These are phyloP conservation scores for Alternaria sp. DNA, from an alignment of 2,329 filamentous ascomycete genomes.

Conservation along the genomic window DNA sequence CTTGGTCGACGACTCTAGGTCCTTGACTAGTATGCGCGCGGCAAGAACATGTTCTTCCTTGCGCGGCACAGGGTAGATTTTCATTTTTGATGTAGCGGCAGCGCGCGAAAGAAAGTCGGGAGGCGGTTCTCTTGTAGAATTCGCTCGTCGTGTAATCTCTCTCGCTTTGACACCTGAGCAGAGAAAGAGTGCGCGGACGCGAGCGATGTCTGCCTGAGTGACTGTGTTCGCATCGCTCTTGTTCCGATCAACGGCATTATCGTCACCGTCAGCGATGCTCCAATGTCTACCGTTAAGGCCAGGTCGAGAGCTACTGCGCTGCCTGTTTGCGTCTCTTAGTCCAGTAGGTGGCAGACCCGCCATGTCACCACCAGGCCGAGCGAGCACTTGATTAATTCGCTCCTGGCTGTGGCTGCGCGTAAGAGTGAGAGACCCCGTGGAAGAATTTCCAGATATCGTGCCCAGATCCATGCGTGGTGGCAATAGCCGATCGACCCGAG, in stretches of 20 bases:
- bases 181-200: conserved; percentile 78
- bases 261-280: conserved; percentile 63
- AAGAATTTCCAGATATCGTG: conserved; percentile 35
- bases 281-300: conserved; percentile 60
- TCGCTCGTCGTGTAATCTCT: conserved; percentile 75
- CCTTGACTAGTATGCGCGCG: conserved; percentile 59
- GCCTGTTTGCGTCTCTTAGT: conserved; percentile 33
- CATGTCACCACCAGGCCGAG: conserved; percentile 41
- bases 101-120: conserved; percentile 51
- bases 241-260: conserved; percentile 46
- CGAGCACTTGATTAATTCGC: conserved; percentile 44
- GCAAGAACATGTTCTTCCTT: conserved; percentile 65
- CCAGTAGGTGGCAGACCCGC: conserved; percentile 41
- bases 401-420: conserved; percentile 35
- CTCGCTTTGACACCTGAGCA: conserved; percentile 90
- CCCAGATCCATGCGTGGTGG: conserved; percentile 61
- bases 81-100: conserved; percentile 54
- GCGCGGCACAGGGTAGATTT: conserved; percentile 57
- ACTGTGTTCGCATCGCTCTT: conserved; percentile 26
- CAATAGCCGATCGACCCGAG: conserved; percentile 56
- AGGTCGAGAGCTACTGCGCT: conserved; percentile 45
- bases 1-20: conserved; percentile 57
- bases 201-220: conserved; percentile 75
- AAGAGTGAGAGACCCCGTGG: conserved; percentile 32
- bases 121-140: conserved; percentile 52